Evolutionary conservation across 495 filamentous ascomycete genomes (phyloP), one percentile per base, ranked within the genome.

Genomic region (Aspergillus avenaceus): DNA sequence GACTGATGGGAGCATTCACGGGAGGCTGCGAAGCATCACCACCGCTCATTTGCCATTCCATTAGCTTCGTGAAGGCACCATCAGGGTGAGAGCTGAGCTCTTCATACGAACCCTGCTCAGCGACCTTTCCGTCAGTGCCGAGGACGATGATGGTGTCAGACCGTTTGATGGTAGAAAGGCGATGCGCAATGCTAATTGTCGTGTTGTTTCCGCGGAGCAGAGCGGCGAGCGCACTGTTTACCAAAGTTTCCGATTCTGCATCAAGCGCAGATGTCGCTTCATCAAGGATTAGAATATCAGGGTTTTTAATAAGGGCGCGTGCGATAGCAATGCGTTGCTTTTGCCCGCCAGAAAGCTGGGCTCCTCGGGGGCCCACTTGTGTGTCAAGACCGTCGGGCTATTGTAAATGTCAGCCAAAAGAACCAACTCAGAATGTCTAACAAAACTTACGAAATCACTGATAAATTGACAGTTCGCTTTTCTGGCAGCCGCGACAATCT

Each of bases 1-100:
- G 41, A 32, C 56, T 59, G 5, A 59, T 37, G 24, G 61, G 45
- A 9, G 61, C 47, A 28, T 28, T 49, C 5, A 36, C 41, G 8
- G 63, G 58, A n/a, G 70, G 52, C 18, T 62, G 55, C 0, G 49
- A 22, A 2, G 70, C 66, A 31, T 95, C 90, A 8, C 85, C 85
- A 12, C 91, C 95, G 54, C 80, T 92, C 80, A 97, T 87, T 71
- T 98, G 93, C 95, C 95, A 98, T 65, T 97, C 91, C 93, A 98
- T 98, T 41, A 98, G 74, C 69, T 87, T 89, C 24, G 82, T 91
- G 63, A 98, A 98, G 6, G 91, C 88, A 31, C 91, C 92, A 21
- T 85, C 70, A 4, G 76, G 77, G 29, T 86, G 82, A 16, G 75
- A 68, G 55, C 83, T 87, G 22, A 98, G 76, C 49, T 90, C 82